phyloP scores from a whole-genome alignment of 257 asterid species.

The Cruciata laevipes region DNA sequence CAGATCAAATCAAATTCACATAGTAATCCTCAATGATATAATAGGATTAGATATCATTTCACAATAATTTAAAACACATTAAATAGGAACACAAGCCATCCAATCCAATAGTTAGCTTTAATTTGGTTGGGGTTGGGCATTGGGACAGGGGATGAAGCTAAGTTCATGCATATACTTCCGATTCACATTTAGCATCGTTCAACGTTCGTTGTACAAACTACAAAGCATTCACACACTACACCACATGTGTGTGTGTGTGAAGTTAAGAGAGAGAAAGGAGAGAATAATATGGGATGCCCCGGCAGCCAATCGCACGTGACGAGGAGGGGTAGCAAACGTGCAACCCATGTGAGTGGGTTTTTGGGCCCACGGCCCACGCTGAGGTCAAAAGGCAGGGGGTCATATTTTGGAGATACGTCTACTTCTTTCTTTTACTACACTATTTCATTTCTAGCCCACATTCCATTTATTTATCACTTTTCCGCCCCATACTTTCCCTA shows the following conservation, averaged over 20 bases:
- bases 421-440: conserved; percentile 1
- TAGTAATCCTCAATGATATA: too few relatives aligned
- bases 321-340: conserved; percentile 38
- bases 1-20: too few relatives aligned
- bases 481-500: conserved; percentile 13
- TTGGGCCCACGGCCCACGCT: conserved; percentile 51
- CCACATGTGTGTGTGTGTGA: neutral
- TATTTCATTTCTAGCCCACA: conserved; percentile 23
- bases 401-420: conserved; percentile 15
- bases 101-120: conserved; percentile 8
- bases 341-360: conserved; percentile 51
- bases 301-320: conserved; percentile 44
- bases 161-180: conserved; percentile 2
- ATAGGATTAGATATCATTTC: neutral
- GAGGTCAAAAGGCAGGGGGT: conserved; percentile 20
- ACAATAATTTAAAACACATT: neutral
- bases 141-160: neutral
- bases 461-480: conserved; percentile 2
- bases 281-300: conserved; percentile 14
- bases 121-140: neutral
- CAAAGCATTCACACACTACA: conserved; percentile 4
- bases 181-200: neutral
- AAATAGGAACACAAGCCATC: neutral
- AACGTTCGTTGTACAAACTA: neutral
- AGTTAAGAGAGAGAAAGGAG: conserved; percentile 3